Conservation (phyloP, 192 early-diverging fungal species). For the Coemansia sp. region DNA sequence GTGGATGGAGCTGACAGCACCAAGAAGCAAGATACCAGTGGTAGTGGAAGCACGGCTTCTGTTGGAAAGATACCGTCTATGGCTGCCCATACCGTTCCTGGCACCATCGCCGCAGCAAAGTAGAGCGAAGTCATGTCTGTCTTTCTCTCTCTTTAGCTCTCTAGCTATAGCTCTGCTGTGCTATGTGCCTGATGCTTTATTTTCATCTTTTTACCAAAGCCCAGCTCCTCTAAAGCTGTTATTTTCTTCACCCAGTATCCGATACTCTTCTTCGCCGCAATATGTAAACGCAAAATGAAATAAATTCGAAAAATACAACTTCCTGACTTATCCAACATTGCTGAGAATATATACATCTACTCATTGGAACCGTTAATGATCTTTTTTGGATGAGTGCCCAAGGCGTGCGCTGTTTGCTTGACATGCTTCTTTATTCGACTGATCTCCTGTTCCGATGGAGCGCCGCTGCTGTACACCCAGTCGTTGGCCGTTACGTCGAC, state of each 20-base stretch:
- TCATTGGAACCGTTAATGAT: slow-evolving; percentile 3
- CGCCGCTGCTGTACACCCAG: slow-evolving; percentile 24
- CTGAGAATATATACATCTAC: background rate
- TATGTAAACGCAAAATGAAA: slow-evolving; percentile 1
- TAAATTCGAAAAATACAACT: background rate
- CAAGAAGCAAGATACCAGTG: background rate
- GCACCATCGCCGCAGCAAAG: slow-evolving; percentile 24
- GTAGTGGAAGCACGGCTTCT: background rate
- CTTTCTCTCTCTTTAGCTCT: too few species aligned
- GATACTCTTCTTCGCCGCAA: too few species aligned
- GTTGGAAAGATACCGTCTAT: slow-evolving; percentile 26
- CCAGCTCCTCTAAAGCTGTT: too few species aligned
- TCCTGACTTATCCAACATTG: too few species aligned
- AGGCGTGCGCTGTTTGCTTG: slow-evolving; percentile 36
- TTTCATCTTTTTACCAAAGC: background rate
- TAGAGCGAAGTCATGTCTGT: background rate
- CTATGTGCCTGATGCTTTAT: too few species aligned
- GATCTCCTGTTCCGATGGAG: slow-evolving; percentile 35
- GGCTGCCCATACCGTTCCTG: slow-evolving; percentile 32
- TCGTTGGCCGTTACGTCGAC: slow-evolving; percentile 47
- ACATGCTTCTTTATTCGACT: slow-evolving; percentile 23
- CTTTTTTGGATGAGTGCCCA: slow-evolving; percentile 22
- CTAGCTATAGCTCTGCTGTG: too few species aligned
- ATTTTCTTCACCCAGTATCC: too few species aligned
- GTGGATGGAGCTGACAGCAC: background rate